A percentile compares a stretch with the other conserved stretches of the same genome.
Conservation (phyloP, 495 filamentous ascomycete species). For the Halenospora varia region DNA sequence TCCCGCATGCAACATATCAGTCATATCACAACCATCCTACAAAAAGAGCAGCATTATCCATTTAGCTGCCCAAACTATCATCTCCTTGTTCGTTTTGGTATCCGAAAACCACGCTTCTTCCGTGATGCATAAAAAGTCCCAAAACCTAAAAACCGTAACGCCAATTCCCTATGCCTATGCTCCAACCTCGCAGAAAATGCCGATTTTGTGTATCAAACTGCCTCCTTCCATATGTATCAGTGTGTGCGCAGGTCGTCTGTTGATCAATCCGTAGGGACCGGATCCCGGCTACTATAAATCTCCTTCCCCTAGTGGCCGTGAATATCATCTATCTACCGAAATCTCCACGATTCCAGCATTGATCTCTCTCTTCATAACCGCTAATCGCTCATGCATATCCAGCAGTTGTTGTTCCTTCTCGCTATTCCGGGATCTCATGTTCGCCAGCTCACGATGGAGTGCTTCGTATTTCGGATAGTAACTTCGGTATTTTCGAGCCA, state of each 20-base stretch:
- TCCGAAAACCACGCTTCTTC: neutral
- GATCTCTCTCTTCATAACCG: slow-evolving; percentile 64
- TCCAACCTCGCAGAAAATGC: neutral
- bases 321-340: slow-evolving; percentile 64
- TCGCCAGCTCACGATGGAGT: slow-evolving; percentile 55
- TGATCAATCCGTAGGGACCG: neutral
- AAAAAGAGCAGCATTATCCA: too few species aligned
- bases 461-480: slow-evolving; percentile 58
- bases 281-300: neutral
- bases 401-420: slow-evolving; percentile 56
- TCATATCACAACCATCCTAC: too few species aligned
- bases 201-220: neutral
- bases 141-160: neutral
- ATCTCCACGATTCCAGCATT: slow-evolving; percentile 25
- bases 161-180: neutral
- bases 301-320: too few species aligned
- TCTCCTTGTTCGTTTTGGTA: neutral
- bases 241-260: neutral
- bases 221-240: neutral
- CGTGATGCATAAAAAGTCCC: neutral
- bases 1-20: too few species aligned
- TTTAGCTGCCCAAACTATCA: too few species aligned
- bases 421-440: slow-evolving; percentile 38
- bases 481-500: slow-evolving; percentile 25
- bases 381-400: slow-evolving; percentile 57